Conservation (phyloP, 129 eudicot species). For the Artemisia tridentata region DNA sequence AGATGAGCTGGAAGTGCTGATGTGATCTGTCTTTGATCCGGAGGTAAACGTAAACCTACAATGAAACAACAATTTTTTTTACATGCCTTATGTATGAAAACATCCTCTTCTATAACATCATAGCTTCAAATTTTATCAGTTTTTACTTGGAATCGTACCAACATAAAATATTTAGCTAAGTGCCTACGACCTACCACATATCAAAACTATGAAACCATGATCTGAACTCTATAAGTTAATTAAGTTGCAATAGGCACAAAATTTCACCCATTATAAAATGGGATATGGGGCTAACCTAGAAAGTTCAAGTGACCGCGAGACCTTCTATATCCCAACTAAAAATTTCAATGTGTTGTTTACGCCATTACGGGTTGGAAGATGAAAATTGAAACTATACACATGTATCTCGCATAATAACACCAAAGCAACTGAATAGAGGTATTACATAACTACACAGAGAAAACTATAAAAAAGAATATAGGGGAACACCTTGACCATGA, state of each 20-base stretch:
- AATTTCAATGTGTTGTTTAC: slow-evolving; percentile 3
- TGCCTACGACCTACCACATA: not conserved
- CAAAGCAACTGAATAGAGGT: too few species aligned
- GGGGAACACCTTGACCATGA: slow-evolving; percentile 80
- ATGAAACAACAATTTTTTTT: slow-evolving; percentile 3
- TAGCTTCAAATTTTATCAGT: not conserved
- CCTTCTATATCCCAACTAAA: not conserved
- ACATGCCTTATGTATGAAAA: not conserved
- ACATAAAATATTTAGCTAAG: not conserved
- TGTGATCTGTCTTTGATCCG: slow-evolving; percentile 80
- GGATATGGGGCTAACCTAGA: slow-evolving; percentile 4
- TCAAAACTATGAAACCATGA: slow-evolving; percentile 8
- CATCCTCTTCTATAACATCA: slow-evolving; percentile 17
- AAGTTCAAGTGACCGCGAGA: slow-evolving; percentile 2
- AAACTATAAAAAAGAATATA: not conserved
- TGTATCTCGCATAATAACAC: slow-evolving; percentile 19
- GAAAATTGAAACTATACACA: not conserved
- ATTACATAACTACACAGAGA: not conserved
- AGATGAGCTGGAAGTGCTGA: slow-evolving; percentile 86
- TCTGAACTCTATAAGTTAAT: slow-evolving; percentile 10
- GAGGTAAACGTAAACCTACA: slow-evolving; percentile 74
- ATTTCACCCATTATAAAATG: not conserved
- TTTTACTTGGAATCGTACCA: not conserved
- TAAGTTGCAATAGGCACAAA: slow-evolving; percentile 7
- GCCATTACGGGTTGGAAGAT: not conserved